Conservation (phyloP, 148 eudicot genomes). For the Spergularia marina region DNA sequence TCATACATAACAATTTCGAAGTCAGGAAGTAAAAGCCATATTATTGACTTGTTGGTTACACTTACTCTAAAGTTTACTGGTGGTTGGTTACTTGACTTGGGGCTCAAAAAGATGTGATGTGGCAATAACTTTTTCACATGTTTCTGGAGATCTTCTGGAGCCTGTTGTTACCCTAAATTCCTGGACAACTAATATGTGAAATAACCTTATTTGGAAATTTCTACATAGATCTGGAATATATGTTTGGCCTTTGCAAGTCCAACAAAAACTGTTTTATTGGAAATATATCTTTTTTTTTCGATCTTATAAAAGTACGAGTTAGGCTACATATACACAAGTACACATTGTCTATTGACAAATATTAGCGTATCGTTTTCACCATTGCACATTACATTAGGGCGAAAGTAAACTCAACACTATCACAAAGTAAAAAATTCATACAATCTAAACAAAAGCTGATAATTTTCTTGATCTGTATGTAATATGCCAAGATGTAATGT, state of each 20-base stretch:
- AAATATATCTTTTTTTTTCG: neutral
- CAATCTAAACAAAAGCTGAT: too few species aligned
- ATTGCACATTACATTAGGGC: too few species aligned
- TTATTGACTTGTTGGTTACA: neutral
- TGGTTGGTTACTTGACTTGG: conserved; percentile 7
- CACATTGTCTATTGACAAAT: too few species aligned
- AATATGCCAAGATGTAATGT: too few species aligned
- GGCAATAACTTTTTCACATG: conserved; percentile 10
- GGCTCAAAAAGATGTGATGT: neutral
- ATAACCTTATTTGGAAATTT: neutral
- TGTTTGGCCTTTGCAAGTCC: neutral
- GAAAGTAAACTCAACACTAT: too few species aligned
- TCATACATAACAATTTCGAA: neutral
- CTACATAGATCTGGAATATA: neutral
- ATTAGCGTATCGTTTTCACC: too few species aligned
- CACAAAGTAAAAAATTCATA: too few species aligned
- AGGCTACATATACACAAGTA: too few species aligned
- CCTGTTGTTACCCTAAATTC: neutral
- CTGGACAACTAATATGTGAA: neutral
- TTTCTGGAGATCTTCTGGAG: conserved; percentile 6
- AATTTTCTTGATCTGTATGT: too few species aligned
- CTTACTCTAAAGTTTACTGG: neutral
- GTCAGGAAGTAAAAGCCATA: neutral
- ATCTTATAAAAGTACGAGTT: too few species aligned
- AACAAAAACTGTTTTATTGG: neutral